Base-by-base conservation (phyloP, 2,329 filamentous ascomycete genomes). In the Chrysoporthe deuterocubensis region DNA sequence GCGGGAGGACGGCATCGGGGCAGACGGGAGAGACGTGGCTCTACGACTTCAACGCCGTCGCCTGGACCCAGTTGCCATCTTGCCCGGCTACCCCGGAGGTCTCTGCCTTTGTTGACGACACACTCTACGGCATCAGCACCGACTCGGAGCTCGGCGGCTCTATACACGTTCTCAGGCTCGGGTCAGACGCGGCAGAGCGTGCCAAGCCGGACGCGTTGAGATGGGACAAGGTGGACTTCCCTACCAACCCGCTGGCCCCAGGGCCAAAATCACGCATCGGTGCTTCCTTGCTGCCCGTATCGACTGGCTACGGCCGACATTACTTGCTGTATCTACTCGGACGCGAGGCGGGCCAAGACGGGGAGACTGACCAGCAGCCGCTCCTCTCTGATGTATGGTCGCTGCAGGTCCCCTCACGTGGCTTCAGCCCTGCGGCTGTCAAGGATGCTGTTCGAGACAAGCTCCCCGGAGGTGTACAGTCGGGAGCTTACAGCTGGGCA, bases 281-380 rank as follows among this genome's bases (percentile, higher is more conserved):
- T 16, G 81, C 81, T 1, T 81, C 80, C 1, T 73, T 87, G 11
- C 72, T 83, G 2, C 79, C 81, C 11, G 74, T 87, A 9, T 81
- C 80, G 0, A 85, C 84, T 0, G 85, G 84, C 11, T 82, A 83
- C 69, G 85, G 84, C 5, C 79, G 85, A 11, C 77, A 82, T 52
- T 87, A 85, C 71, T 78, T 87, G 0, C 74, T 86, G 2, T 82
- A 84, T 52, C 75, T 87, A 65, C 82, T 85, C 16, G 85, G 85
- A 7, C 77, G 79, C 50, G 67, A 57, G 4, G 61, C 68, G 1
- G 21, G 6, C 6, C 44, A 54, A 9, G 69, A 62, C 6, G 62
- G 65, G 7, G 61, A 65, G 34, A 69, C 71, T 21, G 67, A 73
- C 8, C 73, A 70, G 6, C 65, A 71, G 3, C 65, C 72, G 6